Evolutionary conservation across 78 protist genomes (phyloP).

Genomic region (Dictyostelium brefeldianum): DNA sequence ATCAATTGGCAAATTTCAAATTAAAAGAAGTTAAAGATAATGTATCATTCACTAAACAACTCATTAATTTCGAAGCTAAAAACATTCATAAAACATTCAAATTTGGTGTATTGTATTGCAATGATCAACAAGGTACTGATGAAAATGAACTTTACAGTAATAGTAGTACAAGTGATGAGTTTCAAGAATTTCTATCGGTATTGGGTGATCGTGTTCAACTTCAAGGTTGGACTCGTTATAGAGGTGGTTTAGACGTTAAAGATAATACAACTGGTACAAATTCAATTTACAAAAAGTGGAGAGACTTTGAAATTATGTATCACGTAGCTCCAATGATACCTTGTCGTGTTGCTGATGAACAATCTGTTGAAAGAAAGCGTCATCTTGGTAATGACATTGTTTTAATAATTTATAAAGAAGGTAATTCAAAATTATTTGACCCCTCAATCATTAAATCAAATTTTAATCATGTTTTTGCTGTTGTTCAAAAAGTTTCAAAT

Average conservation of each 20-base stretch:
- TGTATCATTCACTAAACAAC: background rate
- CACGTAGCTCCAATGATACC: constrained; percentile 87
- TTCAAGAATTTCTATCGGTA: constrained; percentile 57
- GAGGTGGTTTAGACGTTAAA: constrained; percentile 86
- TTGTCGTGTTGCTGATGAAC: constrained; percentile 45
- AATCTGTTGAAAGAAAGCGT: constrained; percentile 87
- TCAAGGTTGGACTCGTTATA: constrained; percentile 75
- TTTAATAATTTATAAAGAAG: constrained; percentile 84
- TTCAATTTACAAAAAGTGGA: constrained; percentile 48
- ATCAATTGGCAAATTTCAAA: constrained; percentile 32
- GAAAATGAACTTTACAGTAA: constrained; percentile 77
- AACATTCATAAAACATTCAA: constrained; percentile 76
- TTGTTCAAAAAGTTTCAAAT: constrained; percentile 41
- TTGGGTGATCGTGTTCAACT: constrained; percentile 78
- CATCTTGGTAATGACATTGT: constrained; percentile 90
- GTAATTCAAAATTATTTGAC: constrained; percentile 29
- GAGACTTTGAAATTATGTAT: constrained; percentile 86
- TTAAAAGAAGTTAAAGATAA: constrained; percentile 58
- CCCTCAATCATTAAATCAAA: constrained; percentile 79
- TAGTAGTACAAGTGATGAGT: constrained; percentile 14
- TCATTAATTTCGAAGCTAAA: constrained; percentile 50
- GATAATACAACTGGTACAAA: constrained; percentile 82
- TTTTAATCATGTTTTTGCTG: constrained; percentile 84
- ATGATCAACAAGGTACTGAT: constrained; percentile 77
- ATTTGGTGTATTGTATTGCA: constrained; percentile 83